phyloP scores from a whole-genome alignment of 305 asterid species.

The Petunia hybrid region DNA sequence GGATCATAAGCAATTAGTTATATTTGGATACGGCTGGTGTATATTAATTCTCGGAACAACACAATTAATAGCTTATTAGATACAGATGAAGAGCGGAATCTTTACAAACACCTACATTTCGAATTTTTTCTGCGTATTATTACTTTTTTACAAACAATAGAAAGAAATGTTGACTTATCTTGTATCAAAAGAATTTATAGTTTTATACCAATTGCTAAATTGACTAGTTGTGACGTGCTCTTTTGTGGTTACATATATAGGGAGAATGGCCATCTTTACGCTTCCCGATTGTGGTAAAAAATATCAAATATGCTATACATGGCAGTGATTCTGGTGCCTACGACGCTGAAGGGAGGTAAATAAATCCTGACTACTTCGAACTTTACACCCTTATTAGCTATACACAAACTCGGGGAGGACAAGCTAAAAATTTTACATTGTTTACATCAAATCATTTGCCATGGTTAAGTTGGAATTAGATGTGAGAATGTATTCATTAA shows the following conservation, averaged over 20 bases:
- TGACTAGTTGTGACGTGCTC: not conserved
- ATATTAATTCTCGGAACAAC: not conserved
- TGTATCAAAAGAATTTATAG: not conserved
- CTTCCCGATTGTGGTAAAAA: conserved; percentile 30
- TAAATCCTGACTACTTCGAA: not conserved
- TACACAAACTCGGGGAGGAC: no score
- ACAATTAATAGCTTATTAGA: not conserved
- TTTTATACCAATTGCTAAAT: not conserved
- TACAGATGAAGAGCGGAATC: not conserved
- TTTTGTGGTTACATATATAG: not conserved
- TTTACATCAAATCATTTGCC: no score
- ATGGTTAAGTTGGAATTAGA: no score
- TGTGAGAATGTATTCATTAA: no score
- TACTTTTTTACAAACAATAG: not conserved
- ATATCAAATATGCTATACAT: conserved; percentile 24
- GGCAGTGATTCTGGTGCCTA: conserved; percentile 30
- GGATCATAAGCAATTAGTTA: not conserved
- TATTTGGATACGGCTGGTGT: not conserved
- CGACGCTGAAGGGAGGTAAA: conserved; percentile 30
- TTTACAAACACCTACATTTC: not conserved
- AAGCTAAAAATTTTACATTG: no score
- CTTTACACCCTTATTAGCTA: no score
- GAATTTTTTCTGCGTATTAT: not conserved
- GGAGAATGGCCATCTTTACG: conserved; percentile 29
- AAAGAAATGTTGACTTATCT: not conserved